Evolutionary conservation across 257 asterid genomes (phyloP), one percentile per base, ranked within the genome.

Genomic region (Gynochthodes officinalis): DNA sequence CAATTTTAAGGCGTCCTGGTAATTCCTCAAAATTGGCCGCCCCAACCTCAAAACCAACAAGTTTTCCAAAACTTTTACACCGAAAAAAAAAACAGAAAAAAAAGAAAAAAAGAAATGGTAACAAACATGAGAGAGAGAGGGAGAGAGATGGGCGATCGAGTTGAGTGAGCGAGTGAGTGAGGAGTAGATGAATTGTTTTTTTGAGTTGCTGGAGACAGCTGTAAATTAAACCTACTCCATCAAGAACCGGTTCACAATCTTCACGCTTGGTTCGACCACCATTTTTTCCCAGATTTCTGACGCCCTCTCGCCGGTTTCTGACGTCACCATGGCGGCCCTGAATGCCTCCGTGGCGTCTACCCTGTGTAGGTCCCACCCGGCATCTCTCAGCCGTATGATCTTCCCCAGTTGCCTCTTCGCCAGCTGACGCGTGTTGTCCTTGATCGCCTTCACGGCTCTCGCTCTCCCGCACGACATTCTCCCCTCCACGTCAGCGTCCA

Each of bases 201-300:
- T 18, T 35, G 46, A 64, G 53, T 23, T 78, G 86, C 75, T 86
- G 90, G 81, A 77, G 82, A 78, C 79, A 85, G 96, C 89, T 86
- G 90, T 78, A 62, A 79, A n/a, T n/a, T n/a, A 63, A 88, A 89
- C 96, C 93, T 84, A 87, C 86, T 84, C 96, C 89, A 83, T 79
- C 90, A 91, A 83, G 85, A 93, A 93, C 67, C 78, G 78, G 80
- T 83, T 88, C 95, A 93, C 91, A 81, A 93, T 87, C 89, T 88
- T 86, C 84, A 80, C 89, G 86, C 98, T 89, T 79, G 92, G 95
- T 61, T 84, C 84, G 79, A 89, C 30, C 68, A 93, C 96, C 75
- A 81, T 72, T 73, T 75, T 83, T 44, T 87, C 93, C 98, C 98
- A 93, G 10, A 84, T 73, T 40, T 78, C 90, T 60, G 84, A 79